Conservation (phyloP, 371 early-diverging fungal species). For the Amoeboaphelidium occidentale region DNA sequence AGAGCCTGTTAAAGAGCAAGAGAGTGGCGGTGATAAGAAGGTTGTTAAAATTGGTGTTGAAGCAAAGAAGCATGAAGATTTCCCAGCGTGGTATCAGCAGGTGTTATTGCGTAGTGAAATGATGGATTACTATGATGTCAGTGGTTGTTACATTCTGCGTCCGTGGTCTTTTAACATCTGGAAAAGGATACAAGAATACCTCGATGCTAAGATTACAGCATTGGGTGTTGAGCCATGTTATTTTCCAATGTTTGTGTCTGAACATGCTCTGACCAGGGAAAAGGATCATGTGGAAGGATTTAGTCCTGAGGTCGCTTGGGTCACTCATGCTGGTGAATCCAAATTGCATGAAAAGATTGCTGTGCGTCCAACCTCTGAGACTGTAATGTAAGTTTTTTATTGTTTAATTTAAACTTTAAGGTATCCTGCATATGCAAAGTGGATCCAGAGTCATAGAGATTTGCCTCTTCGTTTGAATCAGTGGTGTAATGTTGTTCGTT, state of each 20-base stretch:
- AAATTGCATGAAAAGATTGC: conserved; percentile 95
- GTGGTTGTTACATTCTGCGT: conserved; percentile 97
- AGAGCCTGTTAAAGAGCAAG: no score
- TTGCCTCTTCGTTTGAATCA: conserved; percentile 96
- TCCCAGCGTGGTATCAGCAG: conserved; percentile 82
- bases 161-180: conserved; percentile 95
- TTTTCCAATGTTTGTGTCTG: conserved; percentile 99
- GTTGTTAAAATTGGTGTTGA: conserved; percentile 66
- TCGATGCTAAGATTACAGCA: conserved; percentile 70
- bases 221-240: conserved; percentile 93
- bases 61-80: conserved; percentile 74
- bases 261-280: conserved; percentile 73
- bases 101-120: conserved; percentile 87
- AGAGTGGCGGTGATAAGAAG: conserved; percentile 5
- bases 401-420: no score
- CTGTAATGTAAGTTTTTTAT: no score
- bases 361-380: conserved; percentile 98
- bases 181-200: conserved; percentile 88
- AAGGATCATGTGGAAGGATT: conserved; percentile 99
- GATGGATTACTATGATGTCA: conserved; percentile 97
- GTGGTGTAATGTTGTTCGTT: conserved; percentile 99
- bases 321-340: conserved; percentile 84
- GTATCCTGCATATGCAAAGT: conserved; percentile 97
- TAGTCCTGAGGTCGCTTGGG: conserved; percentile 99
- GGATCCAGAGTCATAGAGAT: conserved; percentile 97